These are phyloP conservation scores for Blastobotrys buckinghamii DNA, from an alignment of 1,139 yeast species.

Conservation along the genomic window DNA sequence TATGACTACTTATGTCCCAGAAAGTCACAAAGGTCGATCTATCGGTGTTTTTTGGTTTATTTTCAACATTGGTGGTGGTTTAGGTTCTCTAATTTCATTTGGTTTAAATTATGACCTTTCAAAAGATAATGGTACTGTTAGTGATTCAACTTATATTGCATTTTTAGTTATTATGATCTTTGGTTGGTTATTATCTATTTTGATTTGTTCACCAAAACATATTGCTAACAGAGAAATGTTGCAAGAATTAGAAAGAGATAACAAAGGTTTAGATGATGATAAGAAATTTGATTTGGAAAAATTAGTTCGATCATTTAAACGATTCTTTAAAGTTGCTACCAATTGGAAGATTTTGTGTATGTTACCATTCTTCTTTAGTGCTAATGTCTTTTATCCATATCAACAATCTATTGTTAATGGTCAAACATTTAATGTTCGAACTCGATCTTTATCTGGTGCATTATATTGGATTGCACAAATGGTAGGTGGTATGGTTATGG, in stretches of 20 bases:
- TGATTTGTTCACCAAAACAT: constrained; percentile 18
- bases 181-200: constrained; percentile 19
- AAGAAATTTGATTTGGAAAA: constrained; percentile 10
- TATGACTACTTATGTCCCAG: constrained; percentile 53
- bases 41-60: constrained; percentile 57
- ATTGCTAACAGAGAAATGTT: constrained; percentile 13
- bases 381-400: constrained; percentile 58
- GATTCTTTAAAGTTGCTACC: constrained; percentile 11
- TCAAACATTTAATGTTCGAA: constrained; percentile 48
- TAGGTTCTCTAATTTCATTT: constrained; percentile 24
- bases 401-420: constrained; percentile 53
- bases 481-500: constrained; percentile 48
- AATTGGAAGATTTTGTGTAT: constrained; percentile 28
- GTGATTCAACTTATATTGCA: constrained; percentile 23
- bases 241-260: constrained; percentile 12
- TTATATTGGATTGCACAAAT: constrained; percentile 56
- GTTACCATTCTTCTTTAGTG: constrained; percentile 55
- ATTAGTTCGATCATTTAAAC: constrained; percentile 11
- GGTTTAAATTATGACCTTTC: constrained; percentile 21
- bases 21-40: constrained; percentile 48
- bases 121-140: constrained; percentile 18
- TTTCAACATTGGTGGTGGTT: constrained; percentile 58
- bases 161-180: constrained; percentile 22
- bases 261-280: constrained; percentile 13
- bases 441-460: constrained; percentile 53